These are phyloP conservation scores for Oryza longistaminata DNA, from an alignment of 176 grass and related monocot genomes.

Conservation along the genomic window DNA sequence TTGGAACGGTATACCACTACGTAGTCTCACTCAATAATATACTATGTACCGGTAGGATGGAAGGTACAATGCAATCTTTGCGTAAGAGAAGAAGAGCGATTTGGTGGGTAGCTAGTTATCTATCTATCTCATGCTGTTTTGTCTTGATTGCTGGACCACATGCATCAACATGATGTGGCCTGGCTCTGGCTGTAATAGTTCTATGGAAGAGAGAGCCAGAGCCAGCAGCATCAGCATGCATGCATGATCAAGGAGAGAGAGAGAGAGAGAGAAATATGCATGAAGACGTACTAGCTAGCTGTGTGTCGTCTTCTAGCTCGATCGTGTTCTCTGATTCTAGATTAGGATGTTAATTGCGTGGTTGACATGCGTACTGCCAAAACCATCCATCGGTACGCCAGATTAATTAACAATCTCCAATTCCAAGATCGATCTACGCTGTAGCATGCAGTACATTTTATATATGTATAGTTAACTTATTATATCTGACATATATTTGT, in stretches of 20 bases:
- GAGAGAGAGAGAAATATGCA: background rate
- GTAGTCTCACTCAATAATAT: background rate
- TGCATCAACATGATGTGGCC: background rate
- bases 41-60: background rate
- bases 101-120: background rate
- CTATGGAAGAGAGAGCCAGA: background rate
- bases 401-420: background rate
- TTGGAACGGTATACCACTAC: too few species aligned
- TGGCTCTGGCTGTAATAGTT: background rate
- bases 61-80: conserved; percentile 29
- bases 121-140: background rate
- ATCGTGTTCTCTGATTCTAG: background rate
- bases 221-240: background rate
- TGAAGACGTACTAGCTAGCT: background rate
- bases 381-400: conserved; percentile 1
- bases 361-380: conserved; percentile 8
- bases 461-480: background rate
- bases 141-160: conserved; percentile 6
- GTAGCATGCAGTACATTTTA: background rate
- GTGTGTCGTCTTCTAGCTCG: conserved; percentile 19
- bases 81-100: conserved; percentile 12
- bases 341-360: background rate
- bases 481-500: conserved; percentile 28
- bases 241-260: background rate
- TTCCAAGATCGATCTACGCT: conserved; percentile 13